A percentile compares a stretch with the other conserved stretches of the same genome.
phyloP scores from a whole-genome alignment of 495 filamentous ascomycete genomes.

The Penicillium lividum region DNA sequence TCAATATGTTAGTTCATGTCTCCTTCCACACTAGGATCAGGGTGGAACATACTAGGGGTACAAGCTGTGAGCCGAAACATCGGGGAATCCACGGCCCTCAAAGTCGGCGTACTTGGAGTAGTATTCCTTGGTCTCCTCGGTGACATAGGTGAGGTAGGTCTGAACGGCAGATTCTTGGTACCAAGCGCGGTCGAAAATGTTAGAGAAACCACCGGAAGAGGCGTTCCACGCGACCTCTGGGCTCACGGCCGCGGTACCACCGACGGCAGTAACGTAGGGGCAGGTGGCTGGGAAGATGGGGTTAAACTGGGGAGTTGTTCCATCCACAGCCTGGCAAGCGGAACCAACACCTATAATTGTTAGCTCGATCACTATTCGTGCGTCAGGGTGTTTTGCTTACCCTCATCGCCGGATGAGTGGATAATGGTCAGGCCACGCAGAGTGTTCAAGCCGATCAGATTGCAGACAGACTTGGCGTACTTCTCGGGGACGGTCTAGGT shows the following conservation, averaged over 20 bases:
- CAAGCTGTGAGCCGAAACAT: conserved; percentile 58
- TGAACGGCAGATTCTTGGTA: conserved; percentile 61
- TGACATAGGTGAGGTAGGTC: conserved; percentile 50
- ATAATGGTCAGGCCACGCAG: conserved; percentile 67
- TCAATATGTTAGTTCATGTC: not conserved
- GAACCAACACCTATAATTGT: conserved; percentile 46
- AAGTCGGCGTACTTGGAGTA: conserved; percentile 53
- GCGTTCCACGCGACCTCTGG: conserved; percentile 56
- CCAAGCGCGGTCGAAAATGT: conserved; percentile 56
- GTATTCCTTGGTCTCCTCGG: conserved; percentile 36
- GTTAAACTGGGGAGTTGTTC: conserved; percentile 58
- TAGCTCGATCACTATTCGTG: not conserved
- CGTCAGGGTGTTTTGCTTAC: conserved; percentile 40
- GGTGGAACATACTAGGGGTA: conserved; percentile 37
- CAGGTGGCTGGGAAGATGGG: conserved; percentile 65
- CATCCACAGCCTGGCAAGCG: conserved; percentile 60
- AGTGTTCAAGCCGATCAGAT: conserved; percentile 66
- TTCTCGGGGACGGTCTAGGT: conserved; percentile 59
- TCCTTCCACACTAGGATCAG: not conserved
- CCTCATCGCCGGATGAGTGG: conserved; percentile 64
- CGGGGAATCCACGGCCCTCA: conserved; percentile 67
- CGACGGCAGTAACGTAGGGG: conserved; percentile 66
- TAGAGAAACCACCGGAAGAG: conserved; percentile 65
- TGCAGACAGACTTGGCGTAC: conserved; percentile 68
- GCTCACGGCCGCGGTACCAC: conserved; percentile 54